Percentiles rank a stretch among this genome's conserved stretches.
phyloP scores from a whole-genome alignment of 768 basidiomycete species.

The Lyophyllum atratum region DNA sequence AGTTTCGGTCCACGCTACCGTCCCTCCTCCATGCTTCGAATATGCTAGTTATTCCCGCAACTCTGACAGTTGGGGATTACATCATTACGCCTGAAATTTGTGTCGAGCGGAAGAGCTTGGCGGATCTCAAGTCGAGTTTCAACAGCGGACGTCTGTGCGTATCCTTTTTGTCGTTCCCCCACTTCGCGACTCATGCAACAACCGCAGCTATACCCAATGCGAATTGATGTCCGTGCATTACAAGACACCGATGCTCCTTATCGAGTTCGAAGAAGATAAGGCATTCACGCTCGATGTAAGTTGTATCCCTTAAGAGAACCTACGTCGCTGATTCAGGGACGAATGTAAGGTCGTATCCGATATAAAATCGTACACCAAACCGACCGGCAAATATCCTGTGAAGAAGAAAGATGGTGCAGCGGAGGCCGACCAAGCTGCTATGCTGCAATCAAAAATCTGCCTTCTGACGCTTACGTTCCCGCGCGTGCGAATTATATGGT shows the following conservation, averaged over 20 bases:
- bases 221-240: slow-evolving; percentile 97
- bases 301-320: not conserved
- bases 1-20: slow-evolving; percentile 92
- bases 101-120: slow-evolving; percentile 92
- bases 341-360: slow-evolving; percentile 57
- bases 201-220: slow-evolving; percentile 88
- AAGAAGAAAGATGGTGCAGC: slow-evolving; percentile 45
- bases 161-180: not conserved
- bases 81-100: slow-evolving; percentile 94
- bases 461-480: slow-evolving; percentile 90
- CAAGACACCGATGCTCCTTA: slow-evolving; percentile 88
- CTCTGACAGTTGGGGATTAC: slow-evolving; percentile 94
- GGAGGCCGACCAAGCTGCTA: slow-evolving; percentile 37
- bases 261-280: slow-evolving; percentile 98
- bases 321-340: not conserved
- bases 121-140: slow-evolving; percentile 92
- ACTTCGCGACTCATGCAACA: not conserved
- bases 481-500: slow-evolving; percentile 93
- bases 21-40: slow-evolving; percentile 84
- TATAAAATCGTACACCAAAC: slow-evolving; percentile 67
- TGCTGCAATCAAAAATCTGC: slow-evolving; percentile 90
- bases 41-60: slow-evolving; percentile 84
- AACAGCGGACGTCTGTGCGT: slow-evolving; percentile 91
- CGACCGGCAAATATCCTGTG: slow-evolving; percentile 53
- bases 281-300: slow-evolving; percentile 86